phyloP scores from a whole-genome alignment of 2,329 filamentous ascomycete genomes.

The Penicillium polonicum region DNA sequence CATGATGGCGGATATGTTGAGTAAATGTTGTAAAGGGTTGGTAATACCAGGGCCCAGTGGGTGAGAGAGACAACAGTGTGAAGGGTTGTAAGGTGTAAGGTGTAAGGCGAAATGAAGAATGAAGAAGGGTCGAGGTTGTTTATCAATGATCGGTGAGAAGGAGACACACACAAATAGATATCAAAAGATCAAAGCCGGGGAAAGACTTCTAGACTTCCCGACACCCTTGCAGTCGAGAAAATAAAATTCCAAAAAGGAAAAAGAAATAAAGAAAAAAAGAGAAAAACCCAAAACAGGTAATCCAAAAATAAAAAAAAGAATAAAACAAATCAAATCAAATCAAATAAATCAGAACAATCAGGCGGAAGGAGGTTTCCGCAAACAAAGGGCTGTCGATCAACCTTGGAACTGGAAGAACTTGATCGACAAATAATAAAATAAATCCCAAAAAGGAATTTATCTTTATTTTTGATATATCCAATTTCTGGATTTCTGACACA shows the following conservation, averaged over 20 bases:
- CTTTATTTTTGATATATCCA: neutral
- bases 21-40: neutral
- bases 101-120: constrained; percentile 3
- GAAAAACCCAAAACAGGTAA: neutral
- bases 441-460: neutral
- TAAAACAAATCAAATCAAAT: neutral
- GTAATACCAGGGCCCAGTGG: constrained; percentile 5
- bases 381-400: constrained; percentile 1
- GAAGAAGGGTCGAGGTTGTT: constrained; percentile 12
- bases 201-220: constrained; percentile 29
- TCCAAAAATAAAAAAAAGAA: neutral
- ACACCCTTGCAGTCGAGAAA: constrained; percentile 26
- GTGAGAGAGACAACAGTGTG: constrained; percentile 3
- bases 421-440: neutral
- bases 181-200: constrained; percentile 26
- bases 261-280: neutral
- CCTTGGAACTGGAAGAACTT: neutral
- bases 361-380: constrained; percentile 7
- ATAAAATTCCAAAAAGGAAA: neutral
- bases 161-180: constrained; percentile 5
- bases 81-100: neutral
- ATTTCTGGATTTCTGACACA: neutral
- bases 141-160: constrained; percentile 21
- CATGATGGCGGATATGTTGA: constrained; percentile 13
- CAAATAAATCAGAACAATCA: constrained; percentile 6